phyloP scores from a whole-genome alignment of 768 basidiomycete species.

The Lenzites betulinus region DNA sequence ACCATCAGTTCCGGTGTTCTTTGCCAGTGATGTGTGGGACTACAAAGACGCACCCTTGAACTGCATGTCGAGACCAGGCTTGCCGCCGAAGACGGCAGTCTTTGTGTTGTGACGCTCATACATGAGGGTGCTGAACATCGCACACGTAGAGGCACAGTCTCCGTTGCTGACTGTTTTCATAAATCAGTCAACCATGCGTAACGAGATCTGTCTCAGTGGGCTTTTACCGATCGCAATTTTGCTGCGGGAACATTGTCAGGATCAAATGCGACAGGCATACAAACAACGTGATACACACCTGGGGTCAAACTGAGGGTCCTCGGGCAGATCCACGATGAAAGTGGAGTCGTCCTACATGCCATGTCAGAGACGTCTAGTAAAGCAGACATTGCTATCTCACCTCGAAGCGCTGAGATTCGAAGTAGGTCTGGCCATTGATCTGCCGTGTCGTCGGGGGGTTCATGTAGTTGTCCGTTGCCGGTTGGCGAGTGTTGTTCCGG shows the following conservation, averaged over 20 bases:
- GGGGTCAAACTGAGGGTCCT: slow-evolving; percentile 49
- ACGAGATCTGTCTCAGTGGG: no score
- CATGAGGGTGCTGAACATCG: slow-evolving; percentile 65
- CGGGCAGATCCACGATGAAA: slow-evolving; percentile 40
- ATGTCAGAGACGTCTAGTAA: slow-evolving; percentile 20
- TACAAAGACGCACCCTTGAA: slow-evolving; percentile 41
- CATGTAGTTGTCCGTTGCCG: slow-evolving; percentile 32
- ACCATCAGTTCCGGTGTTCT: no score
- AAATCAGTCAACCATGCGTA: slow-evolving; percentile 3
- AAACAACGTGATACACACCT: slow-evolving; percentile 32
- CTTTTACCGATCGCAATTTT: slow-evolving; percentile 29
- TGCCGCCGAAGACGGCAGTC: slow-evolving; percentile 59
- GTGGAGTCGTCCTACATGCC: slow-evolving; percentile 38
- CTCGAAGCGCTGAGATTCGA: slow-evolving; percentile 37
- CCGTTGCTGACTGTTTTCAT: slow-evolving; percentile 27
- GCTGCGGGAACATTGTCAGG: slow-evolving; percentile 3
- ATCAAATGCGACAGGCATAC: no score
- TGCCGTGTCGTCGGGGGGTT: slow-evolving; percentile 29
- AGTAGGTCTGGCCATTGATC: slow-evolving; percentile 33
- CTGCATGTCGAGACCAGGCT: slow-evolving; percentile 50
- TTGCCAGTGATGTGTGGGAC: no score
- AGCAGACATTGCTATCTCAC: slow-evolving; percentile 25
- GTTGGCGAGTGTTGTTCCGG: slow-evolving; percentile 31
- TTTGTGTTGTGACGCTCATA: slow-evolving; percentile 54
- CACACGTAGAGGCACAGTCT: slow-evolving; percentile 61